These are phyloP conservation scores for Pythium scleroteichum DNA, from an alignment of 352 stramenopile genomes.

Conservation along the genomic window DNA sequence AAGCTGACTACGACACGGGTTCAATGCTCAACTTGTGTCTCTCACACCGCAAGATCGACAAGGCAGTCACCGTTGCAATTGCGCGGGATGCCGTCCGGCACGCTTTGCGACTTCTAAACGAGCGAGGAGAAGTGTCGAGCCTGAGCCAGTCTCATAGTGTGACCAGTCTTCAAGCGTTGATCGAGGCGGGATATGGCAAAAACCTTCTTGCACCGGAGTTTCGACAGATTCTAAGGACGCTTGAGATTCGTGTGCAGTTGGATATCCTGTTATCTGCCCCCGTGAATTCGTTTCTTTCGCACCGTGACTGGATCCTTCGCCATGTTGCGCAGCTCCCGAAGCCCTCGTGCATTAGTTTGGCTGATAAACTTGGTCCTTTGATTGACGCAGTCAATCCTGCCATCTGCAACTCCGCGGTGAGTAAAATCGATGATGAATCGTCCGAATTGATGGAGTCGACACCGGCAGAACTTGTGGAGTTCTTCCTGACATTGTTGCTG, in stretches of 20 bases:
- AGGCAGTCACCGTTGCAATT: constrained; percentile 59
- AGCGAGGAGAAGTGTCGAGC: constrained; percentile 34
- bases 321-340: constrained; percentile 45
- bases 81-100: constrained; percentile 45
- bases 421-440: constrained; percentile 33
- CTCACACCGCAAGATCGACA: constrained; percentile 64
- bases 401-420: too few relatives aligned
- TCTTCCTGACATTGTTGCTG: constrained; percentile 74
- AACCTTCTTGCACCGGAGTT: constrained; percentile 40
- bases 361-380: constrained; percentile 45
- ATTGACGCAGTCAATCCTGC: too few relatives aligned
- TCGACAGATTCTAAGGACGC: constrained; percentile 56
- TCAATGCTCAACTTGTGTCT: constrained; percentile 72
- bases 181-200: constrained; percentile 41
- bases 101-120: constrained; percentile 57
- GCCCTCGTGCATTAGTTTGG: constrained; percentile 39
- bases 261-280: constrained; percentile 52
- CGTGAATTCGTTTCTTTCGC: constrained; percentile 43
- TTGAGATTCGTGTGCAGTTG: constrained; percentile 51
- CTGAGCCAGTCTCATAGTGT: constrained; percentile 34
- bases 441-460: constrained; percentile 46
- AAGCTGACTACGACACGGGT: constrained; percentile 52
- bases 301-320: constrained; percentile 74
- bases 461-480: constrained; percentile 65
- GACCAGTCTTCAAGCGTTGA: constrained; percentile 37